These are phyloP conservation scores for Saccharomycopsis schoenii DNA, from an alignment of 805 yeast species.

Conservation along the genomic window DNA sequence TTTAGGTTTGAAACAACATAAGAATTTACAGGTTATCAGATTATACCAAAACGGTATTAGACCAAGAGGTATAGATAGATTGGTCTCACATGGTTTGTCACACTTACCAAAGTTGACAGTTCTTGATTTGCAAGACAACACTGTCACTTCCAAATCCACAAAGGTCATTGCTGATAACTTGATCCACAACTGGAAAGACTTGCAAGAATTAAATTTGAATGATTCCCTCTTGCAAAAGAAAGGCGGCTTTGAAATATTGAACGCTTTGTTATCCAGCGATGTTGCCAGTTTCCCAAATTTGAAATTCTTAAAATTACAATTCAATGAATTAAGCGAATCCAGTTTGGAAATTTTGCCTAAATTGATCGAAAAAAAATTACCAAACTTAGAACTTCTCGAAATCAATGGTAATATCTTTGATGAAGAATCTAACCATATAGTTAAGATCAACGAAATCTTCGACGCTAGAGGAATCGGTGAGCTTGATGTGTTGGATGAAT, in stretches of 20 bases:
- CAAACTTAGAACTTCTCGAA: slow-evolving; percentile 57
- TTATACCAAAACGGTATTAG: slow-evolving; percentile 96
- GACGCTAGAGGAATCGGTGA: slow-evolving; percentile 70
- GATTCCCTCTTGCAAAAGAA: slow-evolving; percentile 78
- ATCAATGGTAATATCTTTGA: slow-evolving; percentile 89
- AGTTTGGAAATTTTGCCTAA: slow-evolving; percentile 51
- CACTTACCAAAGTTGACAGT: slow-evolving; percentile 49
- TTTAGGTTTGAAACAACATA: slow-evolving; percentile 74
- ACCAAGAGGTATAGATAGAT: slow-evolving; percentile 77
- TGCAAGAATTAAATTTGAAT: slow-evolving; percentile 74
- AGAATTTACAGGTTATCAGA: slow-evolving; percentile 59
- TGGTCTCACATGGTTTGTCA: slow-evolving; percentile 64
- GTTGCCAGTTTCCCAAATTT: slow-evolving; percentile 31
- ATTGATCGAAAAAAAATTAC: slow-evolving; percentile 46
- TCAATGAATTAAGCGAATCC: slow-evolving; percentile 69
- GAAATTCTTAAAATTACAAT: slow-evolving; percentile 64
- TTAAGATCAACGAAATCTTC: slow-evolving; percentile 49
- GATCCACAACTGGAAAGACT: slow-evolving; percentile 46
- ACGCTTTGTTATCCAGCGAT: slow-evolving; percentile 37
- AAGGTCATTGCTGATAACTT: slow-evolving; percentile 52
- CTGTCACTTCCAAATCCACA: slow-evolving; percentile 69
- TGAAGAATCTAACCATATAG: slow-evolving; percentile 72
- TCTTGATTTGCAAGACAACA: slow-evolving; percentile 90
- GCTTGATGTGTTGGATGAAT: slow-evolving; percentile 87
- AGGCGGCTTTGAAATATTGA: slow-evolving; percentile 54